A percentile compares a stretch with the other conserved stretches of the same genome.
phyloP scores from a whole-genome alignment of 495 filamentous ascomycete genomes.

The Parathielavia appendiculata region DNA sequence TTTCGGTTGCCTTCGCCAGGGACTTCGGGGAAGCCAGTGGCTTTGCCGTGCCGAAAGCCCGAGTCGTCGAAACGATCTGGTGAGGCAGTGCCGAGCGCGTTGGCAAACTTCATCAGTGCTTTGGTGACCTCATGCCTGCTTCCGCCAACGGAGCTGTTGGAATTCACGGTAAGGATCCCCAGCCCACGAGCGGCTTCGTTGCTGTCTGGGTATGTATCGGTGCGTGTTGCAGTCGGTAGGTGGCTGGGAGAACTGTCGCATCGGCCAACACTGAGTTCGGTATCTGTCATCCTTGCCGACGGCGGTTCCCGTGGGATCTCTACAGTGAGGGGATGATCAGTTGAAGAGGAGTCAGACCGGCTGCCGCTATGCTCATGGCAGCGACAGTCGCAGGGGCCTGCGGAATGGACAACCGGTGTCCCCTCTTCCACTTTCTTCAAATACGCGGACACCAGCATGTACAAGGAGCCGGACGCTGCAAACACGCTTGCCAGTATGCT shows the following conservation, averaged over 20 bases:
- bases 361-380: conserved; percentile 15
- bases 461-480: conserved; percentile 51
- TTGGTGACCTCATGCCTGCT: conserved; percentile 41
- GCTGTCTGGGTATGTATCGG: conserved; percentile 1
- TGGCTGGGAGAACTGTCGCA: background rate
- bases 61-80: conserved; percentile 42
- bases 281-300: background rate
- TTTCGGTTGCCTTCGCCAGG: conserved; percentile 48
- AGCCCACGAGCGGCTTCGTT: background rate
- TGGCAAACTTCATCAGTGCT: conserved; percentile 31
- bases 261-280: background rate
- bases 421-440: conserved; percentile 16
- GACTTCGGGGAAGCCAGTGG: conserved; percentile 46
- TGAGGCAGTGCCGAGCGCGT: conserved; percentile 39
- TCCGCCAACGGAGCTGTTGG: conserved; percentile 23
- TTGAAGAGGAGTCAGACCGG: background rate
- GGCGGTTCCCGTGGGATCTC: conserved; percentile 8
- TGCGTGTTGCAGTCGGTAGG: background rate
- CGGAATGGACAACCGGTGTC: conserved; percentile 2
- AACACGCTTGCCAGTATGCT: conserved; percentile 51
- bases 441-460: conserved; percentile 42
- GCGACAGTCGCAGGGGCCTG: conserved; percentile 24
- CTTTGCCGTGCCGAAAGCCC: conserved; percentile 41
- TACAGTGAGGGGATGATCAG: background rate
- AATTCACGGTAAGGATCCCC: background rate